Evolutionary conservation across 495 filamentous ascomycete species (phyloP), one percentile per base, ranked within the genome.

Genomic region (Aspergillus avenaceus): DNA sequence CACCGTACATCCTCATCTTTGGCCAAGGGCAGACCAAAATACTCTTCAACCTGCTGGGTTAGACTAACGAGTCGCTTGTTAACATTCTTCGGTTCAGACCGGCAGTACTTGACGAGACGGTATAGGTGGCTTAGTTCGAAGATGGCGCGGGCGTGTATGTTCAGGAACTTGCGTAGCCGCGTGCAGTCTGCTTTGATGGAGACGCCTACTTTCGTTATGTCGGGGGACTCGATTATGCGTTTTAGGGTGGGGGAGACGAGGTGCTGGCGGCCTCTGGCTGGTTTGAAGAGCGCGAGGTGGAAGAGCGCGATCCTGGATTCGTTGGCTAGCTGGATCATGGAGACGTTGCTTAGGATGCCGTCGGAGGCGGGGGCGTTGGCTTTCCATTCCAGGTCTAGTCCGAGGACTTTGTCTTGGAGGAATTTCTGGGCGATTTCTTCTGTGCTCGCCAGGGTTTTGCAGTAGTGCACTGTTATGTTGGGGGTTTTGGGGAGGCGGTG

Each of bases 331-430:
- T 96, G 91, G 31, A 95, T 83, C 19, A 95, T 61, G 0, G 84
- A 87, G 3, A 92, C 77, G 51, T 92, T 89, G 32, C 72, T 70
- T 50, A 80, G 82, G 31, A 80, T 65, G 8, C 76, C 74, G 37
- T 74, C 60, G 45, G 51, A 55, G 41, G 56, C 62, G 12, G 52
- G 65, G 14, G 78, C 67, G n/a, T 78, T 65, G 16, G 77, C 52
- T 52, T 75, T 69, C 91, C 91, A 96, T 69, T 96, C 91, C 56
- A 96, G 75, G 60, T 96, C 91, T 53, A 96, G 89, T 7, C 89
- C 88, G 29, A 96, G 62, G 8, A 95, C 63, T 46, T 80, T 73
- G 56, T 91, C 81, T 11, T 81, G 49, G 31, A 84, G 61, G 53
- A 97, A 91, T 29, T 86, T 78, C 25, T 84, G 65, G 13, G 84